Base-by-base conservation (phyloP, 495 filamentous ascomycete species). In the Daldinia concentrica region DNA sequence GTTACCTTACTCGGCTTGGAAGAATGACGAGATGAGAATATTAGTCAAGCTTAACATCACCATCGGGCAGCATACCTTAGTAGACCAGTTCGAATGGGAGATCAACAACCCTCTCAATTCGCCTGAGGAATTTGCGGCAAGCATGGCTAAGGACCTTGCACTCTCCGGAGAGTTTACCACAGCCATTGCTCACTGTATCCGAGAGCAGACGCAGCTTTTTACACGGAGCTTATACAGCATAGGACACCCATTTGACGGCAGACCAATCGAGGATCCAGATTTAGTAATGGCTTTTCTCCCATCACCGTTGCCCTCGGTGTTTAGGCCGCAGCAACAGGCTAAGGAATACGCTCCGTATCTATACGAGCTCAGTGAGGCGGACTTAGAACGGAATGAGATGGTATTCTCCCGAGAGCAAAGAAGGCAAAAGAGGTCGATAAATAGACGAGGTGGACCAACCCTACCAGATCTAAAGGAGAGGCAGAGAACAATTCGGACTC, bases 71-170 rank as follows among this genome's bases (percentile, higher is more conserved):
- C 92, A 97, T 77, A 98, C 94, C 0, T 84, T 99, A 27, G 90
- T 97, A 24, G 95, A 99, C 74, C 96, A 99, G 77, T 98, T 99
- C 58, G 95, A 99, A 80, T 99, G 95, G 95, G 95, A 98, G 75
- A 93, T 98, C 75, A 98, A 98, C 78, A 95, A 98, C 74, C 90
- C 93, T 0, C 83, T 89, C 67, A 98, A 99, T 79, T 95, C 90
- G 0, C 94, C 95, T 0, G 95, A 99, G 79, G 91, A 96, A 61
- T 99, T 99, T 78, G 96, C 95, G 14, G 82, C 88, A 51, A 89
- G 89, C 69, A 95, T 98, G 92, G 89, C 94, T 1, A 86, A 88
- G 48, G 95, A 99, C 62, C 85, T 98, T n/a, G 93, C 93, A 3
- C 86, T 99, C 34, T 92, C 92, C 22, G 95, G 95, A 39, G 95